A percentile compares a stretch with the other conserved stretches of the same genome.
Evolutionary conservation across 2,329 filamentous ascomycete species (phyloP).

Genomic region (Neofusicoccum cordaticola): DNA sequence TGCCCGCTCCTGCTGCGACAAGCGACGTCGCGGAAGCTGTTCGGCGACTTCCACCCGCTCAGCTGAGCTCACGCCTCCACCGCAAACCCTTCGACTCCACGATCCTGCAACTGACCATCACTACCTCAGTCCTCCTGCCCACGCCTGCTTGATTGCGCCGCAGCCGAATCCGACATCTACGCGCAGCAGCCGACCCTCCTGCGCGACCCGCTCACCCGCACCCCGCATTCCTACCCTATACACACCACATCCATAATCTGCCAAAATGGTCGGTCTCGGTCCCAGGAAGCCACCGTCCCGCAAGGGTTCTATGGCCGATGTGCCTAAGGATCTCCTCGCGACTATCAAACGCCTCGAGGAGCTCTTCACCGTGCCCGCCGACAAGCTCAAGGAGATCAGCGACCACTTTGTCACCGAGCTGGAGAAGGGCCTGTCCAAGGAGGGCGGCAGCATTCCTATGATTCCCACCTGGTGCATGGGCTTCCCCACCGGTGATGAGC

Average conservation of each 20-base stretch:
- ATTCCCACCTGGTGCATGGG: constrained; percentile 97
- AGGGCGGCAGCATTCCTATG: constrained; percentile 96
- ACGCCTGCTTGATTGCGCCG: not conserved
- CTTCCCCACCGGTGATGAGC: constrained; percentile 83
- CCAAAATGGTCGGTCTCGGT: constrained; percentile 62
- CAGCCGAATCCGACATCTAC: not conserved
- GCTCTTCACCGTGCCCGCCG: constrained; percentile 71
- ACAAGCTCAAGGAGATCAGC: constrained; percentile 86
- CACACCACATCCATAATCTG: constrained; percentile 18
- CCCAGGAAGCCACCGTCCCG: constrained; percentile 65
- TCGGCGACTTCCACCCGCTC: constrained; percentile 12
- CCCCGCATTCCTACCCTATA: not conserved
- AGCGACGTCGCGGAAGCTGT: not conserved
- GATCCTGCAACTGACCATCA: not conserved
- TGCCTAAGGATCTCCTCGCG: constrained; percentile 76
- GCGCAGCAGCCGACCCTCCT: not conserved
- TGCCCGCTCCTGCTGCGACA: constrained; percentile 1
- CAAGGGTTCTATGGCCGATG: constrained; percentile 87
- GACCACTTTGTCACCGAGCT: constrained; percentile 87
- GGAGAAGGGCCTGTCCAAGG: constrained; percentile 79
- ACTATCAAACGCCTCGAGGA: constrained; percentile 85
- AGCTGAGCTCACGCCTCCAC: constrained; percentile 15
- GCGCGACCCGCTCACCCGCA: not conserved
- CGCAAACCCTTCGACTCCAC: not conserved
- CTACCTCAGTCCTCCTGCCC: not conserved